A percentile compares a stretch with the other conserved stretches of the same genome.
Conservation (phyloP, 73 alveolate genomes). For the Halteria grandinella region DNA sequence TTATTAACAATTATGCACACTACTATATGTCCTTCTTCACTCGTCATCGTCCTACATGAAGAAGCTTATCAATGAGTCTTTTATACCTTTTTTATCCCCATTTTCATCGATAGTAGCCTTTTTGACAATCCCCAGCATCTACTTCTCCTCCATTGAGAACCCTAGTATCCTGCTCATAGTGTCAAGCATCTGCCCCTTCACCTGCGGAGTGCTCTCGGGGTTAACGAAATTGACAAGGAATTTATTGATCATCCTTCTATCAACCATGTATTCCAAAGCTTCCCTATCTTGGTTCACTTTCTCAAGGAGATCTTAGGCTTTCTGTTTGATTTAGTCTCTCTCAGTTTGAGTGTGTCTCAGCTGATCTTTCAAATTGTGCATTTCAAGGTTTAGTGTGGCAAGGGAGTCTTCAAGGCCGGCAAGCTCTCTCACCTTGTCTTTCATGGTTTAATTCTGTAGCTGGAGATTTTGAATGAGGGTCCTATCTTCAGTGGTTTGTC, state of each 20-base stretch:
- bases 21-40: background rate
- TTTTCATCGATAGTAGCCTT: background rate
- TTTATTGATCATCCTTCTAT: slow-evolving; percentile 59
- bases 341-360: slow-evolving; percentile 2
- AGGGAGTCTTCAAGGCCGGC: background rate
- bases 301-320: slow-evolving; percentile 35
- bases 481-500: slow-evolving; percentile 33
- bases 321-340: slow-evolving; percentile 12
- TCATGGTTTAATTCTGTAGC: background rate
- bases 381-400: background rate
- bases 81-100: background rate
- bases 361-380: background rate
- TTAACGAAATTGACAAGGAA: slow-evolving; percentile 61
- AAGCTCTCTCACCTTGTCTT: slow-evolving; percentile 6
- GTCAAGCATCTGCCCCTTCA: slow-evolving; percentile 50
- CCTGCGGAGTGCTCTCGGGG: slow-evolving; percentile 12
- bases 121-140: slow-evolving; percentile 30
- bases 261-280: slow-evolving; percentile 38
- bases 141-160: slow-evolving; percentile 53
- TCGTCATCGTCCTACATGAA: slow-evolving; percentile 50
- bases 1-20: background rate
- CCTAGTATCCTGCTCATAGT: slow-evolving; percentile 55
- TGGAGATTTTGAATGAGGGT: background rate
- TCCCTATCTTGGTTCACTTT: slow-evolving; percentile 48
- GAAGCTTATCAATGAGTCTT: slow-evolving; percentile 35